A percentile compares a stretch with the other conserved stretches of the same genome.
Conservation (phyloP, 106 monocot genomes). For the Dioscorea dumetorum region DNA sequence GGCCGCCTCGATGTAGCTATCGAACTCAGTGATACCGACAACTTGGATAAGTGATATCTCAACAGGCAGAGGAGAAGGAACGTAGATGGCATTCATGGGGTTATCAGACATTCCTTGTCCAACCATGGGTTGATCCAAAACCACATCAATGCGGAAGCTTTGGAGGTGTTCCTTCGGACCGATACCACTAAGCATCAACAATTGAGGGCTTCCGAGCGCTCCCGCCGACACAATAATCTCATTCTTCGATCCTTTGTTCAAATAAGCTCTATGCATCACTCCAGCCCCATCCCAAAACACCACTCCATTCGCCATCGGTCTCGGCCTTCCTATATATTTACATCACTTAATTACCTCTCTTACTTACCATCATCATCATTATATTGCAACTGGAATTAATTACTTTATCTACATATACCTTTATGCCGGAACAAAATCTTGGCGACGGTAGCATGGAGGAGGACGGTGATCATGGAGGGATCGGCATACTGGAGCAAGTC, state of each 20-base stretch:
- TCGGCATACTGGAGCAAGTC: constrained; percentile 23
- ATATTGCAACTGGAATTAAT: no score
- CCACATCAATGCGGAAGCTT: constrained; percentile 27
- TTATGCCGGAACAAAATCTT: constrained; percentile 26
- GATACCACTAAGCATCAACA: constrained; percentile 76
- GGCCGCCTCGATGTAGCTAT: constrained; percentile 67
- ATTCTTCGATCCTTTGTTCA: constrained; percentile 20
- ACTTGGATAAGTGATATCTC: constrained; percentile 65
- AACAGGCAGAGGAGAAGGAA: constrained; percentile 58
- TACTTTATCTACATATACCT: constrained; percentile 4
- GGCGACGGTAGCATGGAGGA: constrained; percentile 45
- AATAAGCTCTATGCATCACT: constrained; percentile 31
- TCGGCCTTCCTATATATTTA: constrained; percentile 10
- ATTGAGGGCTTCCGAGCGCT: constrained; percentile 70
- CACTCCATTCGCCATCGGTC: constrained; percentile 48
- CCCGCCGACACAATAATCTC: constrained; percentile 65
- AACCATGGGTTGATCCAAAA: constrained; percentile 40
- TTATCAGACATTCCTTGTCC: constrained; percentile 76
- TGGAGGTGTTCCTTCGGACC: constrained; percentile 39
- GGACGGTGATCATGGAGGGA: constrained; percentile 20
- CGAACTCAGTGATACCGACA: constrained; percentile 58
- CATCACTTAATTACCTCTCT: no score
- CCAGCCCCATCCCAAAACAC: constrained; percentile 45
- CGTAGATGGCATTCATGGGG: constrained; percentile 74
- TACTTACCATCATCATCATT: no score